phyloP scores from a whole-genome alignment of 257 asterid species.

The Plantago elongata region DNA sequence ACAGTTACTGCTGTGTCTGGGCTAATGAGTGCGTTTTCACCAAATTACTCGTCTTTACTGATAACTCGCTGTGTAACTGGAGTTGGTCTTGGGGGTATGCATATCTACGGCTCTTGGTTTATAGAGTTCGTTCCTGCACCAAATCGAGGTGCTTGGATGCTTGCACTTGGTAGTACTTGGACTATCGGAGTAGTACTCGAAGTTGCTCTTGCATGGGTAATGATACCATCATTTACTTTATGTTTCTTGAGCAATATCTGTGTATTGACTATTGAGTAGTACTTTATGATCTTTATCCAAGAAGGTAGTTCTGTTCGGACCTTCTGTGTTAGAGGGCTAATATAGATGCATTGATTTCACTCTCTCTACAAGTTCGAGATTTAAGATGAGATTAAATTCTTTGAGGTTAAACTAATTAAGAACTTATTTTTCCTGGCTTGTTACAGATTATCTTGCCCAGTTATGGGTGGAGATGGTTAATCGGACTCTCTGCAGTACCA shows the following conservation, averaged over 20 bases:
- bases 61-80: constrained; percentile 43
- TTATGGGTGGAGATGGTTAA: constrained; percentile 48
- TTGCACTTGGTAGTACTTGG: constrained; percentile 41
- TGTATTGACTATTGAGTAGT: too few relatives aligned
- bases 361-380: too few relatives aligned
- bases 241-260: too few relatives aligned
- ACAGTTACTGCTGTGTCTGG: constrained; percentile 37
- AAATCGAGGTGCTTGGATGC: constrained; percentile 53
- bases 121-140: constrained; percentile 44
- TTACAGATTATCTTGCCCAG: constrained; percentile 41
- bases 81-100: constrained; percentile 44
- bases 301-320: too few relatives aligned
- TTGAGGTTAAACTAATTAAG: too few relatives aligned
- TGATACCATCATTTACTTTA: too few relatives aligned
- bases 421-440: not conserved
- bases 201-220: constrained; percentile 54
- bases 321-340: too few relatives aligned
- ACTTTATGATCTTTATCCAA: too few relatives aligned
- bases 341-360: too few relatives aligned
- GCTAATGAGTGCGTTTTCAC: constrained; percentile 43
- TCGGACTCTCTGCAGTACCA: constrained; percentile 39
- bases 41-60: constrained; percentile 32
- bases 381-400: too few relatives aligned
- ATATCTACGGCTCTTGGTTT: constrained; percentile 38
- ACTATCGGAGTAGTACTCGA: constrained; percentile 43